phyloP scores from a whole-genome alignment of 176 grass and related monocot genomes.

The Oryza longistaminata region DNA sequence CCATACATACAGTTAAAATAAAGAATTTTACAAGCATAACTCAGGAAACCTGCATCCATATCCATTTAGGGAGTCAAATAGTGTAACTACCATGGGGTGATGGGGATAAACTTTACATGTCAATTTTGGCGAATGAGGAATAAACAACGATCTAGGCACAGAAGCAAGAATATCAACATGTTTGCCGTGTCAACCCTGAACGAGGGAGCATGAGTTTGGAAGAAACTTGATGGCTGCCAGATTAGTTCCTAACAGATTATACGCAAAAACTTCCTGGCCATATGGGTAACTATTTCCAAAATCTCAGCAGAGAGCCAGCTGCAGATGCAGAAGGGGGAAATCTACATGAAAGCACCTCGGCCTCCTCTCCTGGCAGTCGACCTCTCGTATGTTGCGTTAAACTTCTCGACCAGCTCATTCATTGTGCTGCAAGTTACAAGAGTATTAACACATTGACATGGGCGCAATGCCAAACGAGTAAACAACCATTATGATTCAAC shows the following conservation, averaged over 20 bases:
- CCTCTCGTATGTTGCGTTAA: conserved; percentile 78
- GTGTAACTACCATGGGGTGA: neutral
- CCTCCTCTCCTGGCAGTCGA: conserved; percentile 76
- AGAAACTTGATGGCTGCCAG: neutral
- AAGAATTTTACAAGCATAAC: neutral
- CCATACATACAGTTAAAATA: neutral
- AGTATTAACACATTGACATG: neutral
- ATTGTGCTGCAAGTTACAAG: conserved; percentile 62
- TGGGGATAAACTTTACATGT: conserved; percentile 37
- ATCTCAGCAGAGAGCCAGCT: neutral
- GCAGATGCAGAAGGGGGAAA: conserved; percentile 1
- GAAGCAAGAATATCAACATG: conserved; percentile 39
- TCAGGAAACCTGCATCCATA: conserved; percentile 10
- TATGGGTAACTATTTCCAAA: conserved; percentile 33
- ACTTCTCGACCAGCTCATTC: conserved; percentile 96
- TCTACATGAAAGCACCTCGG: conserved; percentile 78
- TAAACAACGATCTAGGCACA: conserved; percentile 21
- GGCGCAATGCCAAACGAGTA: neutral
- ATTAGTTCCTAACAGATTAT: conserved; percentile 21
- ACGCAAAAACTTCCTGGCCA: conserved; percentile 28
- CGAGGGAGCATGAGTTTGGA: conserved; percentile 13
- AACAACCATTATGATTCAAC: neutral
- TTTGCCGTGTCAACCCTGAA: neutral
- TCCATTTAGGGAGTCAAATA: conserved; percentile 1
- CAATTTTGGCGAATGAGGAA: conserved; percentile 9